Evolutionary conservation across 2,329 filamentous ascomycete genomes (phyloP).

Genomic region (Cytospora chrysosperma): DNA sequence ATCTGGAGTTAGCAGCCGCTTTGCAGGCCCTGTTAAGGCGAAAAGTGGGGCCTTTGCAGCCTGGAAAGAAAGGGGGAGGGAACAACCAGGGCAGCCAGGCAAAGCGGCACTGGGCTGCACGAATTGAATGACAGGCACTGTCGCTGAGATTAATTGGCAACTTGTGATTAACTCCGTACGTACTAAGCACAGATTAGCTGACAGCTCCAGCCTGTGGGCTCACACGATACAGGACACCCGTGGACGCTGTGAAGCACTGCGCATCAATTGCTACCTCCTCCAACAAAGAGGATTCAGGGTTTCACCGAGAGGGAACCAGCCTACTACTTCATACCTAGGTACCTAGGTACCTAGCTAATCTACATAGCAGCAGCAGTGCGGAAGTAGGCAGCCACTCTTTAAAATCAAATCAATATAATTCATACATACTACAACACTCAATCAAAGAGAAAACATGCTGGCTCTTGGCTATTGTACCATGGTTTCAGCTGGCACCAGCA

Average conservation of each 20-base stretch:
- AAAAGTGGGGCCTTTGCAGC: background rate
- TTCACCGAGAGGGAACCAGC: background rate
- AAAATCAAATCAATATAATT: too few species aligned
- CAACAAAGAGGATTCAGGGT: background rate
- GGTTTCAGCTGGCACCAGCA: slow-evolving; percentile 15
- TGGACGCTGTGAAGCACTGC: background rate
- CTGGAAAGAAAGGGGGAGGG: background rate
- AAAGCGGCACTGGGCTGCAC: background rate
- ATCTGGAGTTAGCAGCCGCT: background rate
- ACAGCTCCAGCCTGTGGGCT: background rate
- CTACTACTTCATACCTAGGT: background rate
- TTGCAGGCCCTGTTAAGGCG: background rate
- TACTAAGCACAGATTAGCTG: background rate
- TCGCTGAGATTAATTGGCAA: background rate
- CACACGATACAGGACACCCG: background rate
- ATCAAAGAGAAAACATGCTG: background rate
- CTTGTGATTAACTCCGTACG: background rate
- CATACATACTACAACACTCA: background rate
- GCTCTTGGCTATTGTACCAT: slow-evolving; percentile 6
- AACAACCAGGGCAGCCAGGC: too few species aligned
- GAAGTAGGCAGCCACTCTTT: too few species aligned
- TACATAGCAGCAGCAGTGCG: too few species aligned
- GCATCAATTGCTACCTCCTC: background rate
- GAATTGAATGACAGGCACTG: background rate
- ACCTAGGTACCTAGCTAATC: background rate